phyloP scores from a whole-genome alignment of 2,329 filamentous ascomycete genomes.

The Colletotrichum liaoningense region DNA sequence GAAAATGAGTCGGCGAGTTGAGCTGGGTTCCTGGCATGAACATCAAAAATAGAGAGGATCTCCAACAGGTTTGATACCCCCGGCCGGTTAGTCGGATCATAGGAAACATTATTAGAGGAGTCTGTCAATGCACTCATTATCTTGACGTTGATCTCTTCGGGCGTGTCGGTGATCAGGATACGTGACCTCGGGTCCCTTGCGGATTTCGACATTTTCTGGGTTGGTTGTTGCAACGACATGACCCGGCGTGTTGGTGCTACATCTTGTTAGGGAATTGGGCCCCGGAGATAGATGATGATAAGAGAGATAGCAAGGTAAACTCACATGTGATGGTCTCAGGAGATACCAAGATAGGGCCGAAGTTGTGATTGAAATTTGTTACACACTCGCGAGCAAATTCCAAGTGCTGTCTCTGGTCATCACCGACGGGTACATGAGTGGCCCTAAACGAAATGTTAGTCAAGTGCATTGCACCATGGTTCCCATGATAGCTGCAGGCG shows the following conservation, averaged over 20 bases:
- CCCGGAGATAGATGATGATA: background rate
- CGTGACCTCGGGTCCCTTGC: slow-evolving; percentile 76
- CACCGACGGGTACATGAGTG: slow-evolving; percentile 96
- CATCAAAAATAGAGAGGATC: slow-evolving; percentile 78
- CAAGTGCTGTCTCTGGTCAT: slow-evolving; percentile 93
- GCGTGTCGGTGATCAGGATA: slow-evolving; percentile 83
- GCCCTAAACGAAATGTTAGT: slow-evolving; percentile 60
- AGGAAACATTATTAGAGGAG: slow-evolving; percentile 72
- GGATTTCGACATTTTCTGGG: slow-evolving; percentile 95
- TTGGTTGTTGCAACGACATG: slow-evolving; percentile 87
- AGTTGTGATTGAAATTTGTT: slow-evolving; percentile 85
- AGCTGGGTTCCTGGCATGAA: slow-evolving; percentile 49
- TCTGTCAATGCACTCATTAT: slow-evolving; percentile 83
- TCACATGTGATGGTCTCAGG: slow-evolving; percentile 80
- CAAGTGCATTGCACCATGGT: background rate
- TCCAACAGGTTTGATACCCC: slow-evolving; percentile 90
- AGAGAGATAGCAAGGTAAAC: slow-evolving; percentile 32
- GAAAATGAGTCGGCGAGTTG: slow-evolving; percentile 54
- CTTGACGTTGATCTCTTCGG: slow-evolving; percentile 74
- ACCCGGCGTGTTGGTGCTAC: slow-evolving; percentile 83
- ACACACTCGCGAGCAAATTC: slow-evolving; percentile 92
- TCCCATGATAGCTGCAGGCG: background rate
- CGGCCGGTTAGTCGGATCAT: slow-evolving; percentile 76
- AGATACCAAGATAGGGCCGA: slow-evolving; percentile 70
- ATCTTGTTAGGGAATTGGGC: background rate